Conservation (phyloP, 805 yeast genomes). For the Metschnikowia arizonensis region DNA sequence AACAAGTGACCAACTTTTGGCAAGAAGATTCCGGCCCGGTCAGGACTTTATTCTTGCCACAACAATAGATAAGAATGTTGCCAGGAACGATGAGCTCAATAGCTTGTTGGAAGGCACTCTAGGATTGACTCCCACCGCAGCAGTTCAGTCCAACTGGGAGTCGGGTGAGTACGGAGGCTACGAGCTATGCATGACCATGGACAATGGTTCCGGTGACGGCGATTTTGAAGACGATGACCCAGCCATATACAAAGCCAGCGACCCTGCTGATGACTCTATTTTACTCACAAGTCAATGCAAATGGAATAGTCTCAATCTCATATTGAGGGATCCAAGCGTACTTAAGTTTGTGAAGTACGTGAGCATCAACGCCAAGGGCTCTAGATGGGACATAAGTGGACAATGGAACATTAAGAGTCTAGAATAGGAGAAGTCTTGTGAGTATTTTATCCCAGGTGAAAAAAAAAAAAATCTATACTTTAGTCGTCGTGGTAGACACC, state of each 20-base stretch:
- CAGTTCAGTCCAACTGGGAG: slow-evolving; percentile 66
- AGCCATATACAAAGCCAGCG: slow-evolving; percentile 62
- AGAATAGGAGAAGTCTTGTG: slow-evolving; percentile 34
- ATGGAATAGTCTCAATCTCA: slow-evolving; percentile 76
- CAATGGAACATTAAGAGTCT: slow-evolving; percentile 69
- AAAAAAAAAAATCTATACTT: no score
- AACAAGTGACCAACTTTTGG: slow-evolving; percentile 60
- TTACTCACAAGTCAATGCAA: slow-evolving; percentile 73
- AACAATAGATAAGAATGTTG: slow-evolving; percentile 39
- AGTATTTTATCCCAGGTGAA: no score
- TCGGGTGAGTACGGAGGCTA: slow-evolving; percentile 92
- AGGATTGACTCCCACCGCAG: slow-evolving; percentile 66
- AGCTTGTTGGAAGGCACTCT: slow-evolving; percentile 73
- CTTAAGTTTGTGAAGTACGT: slow-evolving; percentile 90
- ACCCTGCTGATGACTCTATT: slow-evolving; percentile 66
- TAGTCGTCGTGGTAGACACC: no score
- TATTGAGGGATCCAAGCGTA: slow-evolving; percentile 81
- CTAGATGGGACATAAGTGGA: slow-evolving; percentile 85
- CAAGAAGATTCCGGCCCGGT: slow-evolving; percentile 92
- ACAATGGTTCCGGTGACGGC: slow-evolving; percentile 43
- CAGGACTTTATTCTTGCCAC: slow-evolving; percentile 92
- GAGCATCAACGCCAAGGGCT: slow-evolving; percentile 80
- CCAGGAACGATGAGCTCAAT: slow-evolving; percentile 35
- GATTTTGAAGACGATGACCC: slow-evolving; percentile 67
- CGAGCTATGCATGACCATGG: slow-evolving; percentile 79